Evolutionary conservation across 352 stramenopile genomes (phyloP).

Genomic region (Phytophthora cryptogea): DNA sequence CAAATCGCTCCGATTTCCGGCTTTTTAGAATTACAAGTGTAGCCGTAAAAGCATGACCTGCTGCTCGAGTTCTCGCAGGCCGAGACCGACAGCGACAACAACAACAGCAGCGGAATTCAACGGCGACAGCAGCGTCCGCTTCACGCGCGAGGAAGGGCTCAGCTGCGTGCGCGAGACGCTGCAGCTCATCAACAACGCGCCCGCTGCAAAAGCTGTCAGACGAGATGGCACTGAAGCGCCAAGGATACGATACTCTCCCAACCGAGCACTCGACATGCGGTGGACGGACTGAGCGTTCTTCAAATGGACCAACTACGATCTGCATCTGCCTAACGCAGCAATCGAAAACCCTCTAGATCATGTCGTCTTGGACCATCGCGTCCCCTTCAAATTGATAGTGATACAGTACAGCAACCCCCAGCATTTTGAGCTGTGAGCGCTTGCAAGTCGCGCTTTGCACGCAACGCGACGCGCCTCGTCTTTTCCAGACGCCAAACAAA

Average conservation of each 20-base stretch:
- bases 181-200: slow-evolving; percentile 39
- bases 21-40: no score
- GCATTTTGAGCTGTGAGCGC: background rate
- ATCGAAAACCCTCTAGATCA: background rate
- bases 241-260: slow-evolving; percentile 39
- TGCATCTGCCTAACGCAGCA: slow-evolving; percentile 19
- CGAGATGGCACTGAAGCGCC: slow-evolving; percentile 68
- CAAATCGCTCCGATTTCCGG: no score
- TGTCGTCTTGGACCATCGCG: no score
- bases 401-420: no score
- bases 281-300: slow-evolving; percentile 3
- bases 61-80: slow-evolving; percentile 45
- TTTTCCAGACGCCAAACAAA: slow-evolving; percentile 17
- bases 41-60: no score
- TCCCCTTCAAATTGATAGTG: no score
- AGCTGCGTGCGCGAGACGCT: slow-evolving; percentile 34
- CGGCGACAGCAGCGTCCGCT: slow-evolving; percentile 28
- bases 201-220: no score
- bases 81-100: slow-evolving; percentile 30
- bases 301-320: slow-evolving; percentile 24
- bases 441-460: background rate
- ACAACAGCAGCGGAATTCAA: slow-evolving; percentile 28
- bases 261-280: background rate
- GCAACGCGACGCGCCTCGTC: slow-evolving; percentile 14
- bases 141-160: slow-evolving; percentile 40